Evolutionary conservation across 306 rosid genomes (phyloP), one percentile per base, ranked within the genome.

Genomic region (Dicorynia guianensis): DNA sequence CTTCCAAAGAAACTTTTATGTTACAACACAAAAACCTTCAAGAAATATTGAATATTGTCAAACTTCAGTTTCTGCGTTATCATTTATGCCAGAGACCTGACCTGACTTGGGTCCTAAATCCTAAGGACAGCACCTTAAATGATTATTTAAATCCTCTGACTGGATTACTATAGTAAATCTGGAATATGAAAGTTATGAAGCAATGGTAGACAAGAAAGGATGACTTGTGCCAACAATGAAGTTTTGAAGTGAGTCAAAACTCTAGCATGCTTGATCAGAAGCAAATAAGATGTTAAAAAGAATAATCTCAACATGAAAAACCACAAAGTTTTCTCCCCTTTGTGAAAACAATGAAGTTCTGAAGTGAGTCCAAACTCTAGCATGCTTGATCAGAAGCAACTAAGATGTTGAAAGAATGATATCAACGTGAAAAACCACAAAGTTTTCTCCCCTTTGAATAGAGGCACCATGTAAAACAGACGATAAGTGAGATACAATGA

Each of bases 351-450:
- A 74, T 17, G 61, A 33, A 60, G 34, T 58, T 14, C 33, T 71
- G 11, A 71, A 71, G 63, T 11, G 49, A 34, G 13, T 57, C 39
- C 54, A 19, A 57, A 58, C 69, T 46, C 63, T 40, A 20, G 43
- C 75, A 39, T 8, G 19, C 52, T 72, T 44, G 48, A 72, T 57
- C 49, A 78, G 43, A 30, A 43, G 30, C 33, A 60, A 36, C 65
- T n/a, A 40, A 50, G 57, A 60, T 59, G 42, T 33, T 17, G 59
- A 61, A 82, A 61, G 30, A 43, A 80, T 18, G 67, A 75, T 7
- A 56, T 14, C 11, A 69, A 46, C 44, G 34, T 34, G 38, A 18
- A 33, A 48, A 57, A 44, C 30, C 11, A 43, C 15, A n/a, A 14
- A 58, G 11, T 8, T 30, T 33, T 61, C n/a, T 15, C 46, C 25